A percentile compares a stretch with the other conserved stretches of the same genome.
phyloP scores from a whole-genome alignment of 306 rosid genomes.

The Acmispon strigosus region DNA sequence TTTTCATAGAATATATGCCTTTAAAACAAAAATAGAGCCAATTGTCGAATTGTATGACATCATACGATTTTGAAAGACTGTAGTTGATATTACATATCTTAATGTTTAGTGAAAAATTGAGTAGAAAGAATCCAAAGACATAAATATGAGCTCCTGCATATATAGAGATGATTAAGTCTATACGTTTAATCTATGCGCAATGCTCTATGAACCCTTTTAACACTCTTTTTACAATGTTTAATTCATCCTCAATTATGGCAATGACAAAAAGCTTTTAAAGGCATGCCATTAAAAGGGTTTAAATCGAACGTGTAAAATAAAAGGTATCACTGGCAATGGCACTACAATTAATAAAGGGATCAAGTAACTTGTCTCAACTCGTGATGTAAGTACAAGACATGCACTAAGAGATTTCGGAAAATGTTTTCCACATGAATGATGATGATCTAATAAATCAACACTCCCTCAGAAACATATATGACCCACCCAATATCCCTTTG shows the following conservation, averaged over 20 bases:
- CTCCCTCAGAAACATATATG: not conserved
- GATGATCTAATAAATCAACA: not conserved
- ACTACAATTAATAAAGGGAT: not conserved
- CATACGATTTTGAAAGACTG: not conserved
- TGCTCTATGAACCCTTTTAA: too few species aligned
- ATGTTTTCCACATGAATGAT: slow-evolving; percentile 23
- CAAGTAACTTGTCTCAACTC: not conserved
- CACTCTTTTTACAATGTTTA: too few species aligned
- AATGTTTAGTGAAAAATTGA: too few species aligned
- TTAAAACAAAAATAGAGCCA: too few species aligned
- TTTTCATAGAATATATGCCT: not conserved
- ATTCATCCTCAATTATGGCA: too few species aligned
- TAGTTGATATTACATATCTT: not conserved
- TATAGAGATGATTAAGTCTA: too few species aligned
- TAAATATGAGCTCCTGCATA: too few species aligned
- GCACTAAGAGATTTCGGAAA: slow-evolving; percentile 26
- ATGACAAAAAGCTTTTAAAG: not conserved
- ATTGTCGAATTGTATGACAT: not conserved
- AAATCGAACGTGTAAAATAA: slow-evolving; percentile 19
- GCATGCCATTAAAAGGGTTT: slow-evolving; percentile 30
- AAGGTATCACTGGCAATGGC: not conserved
- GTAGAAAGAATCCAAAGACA: too few species aligned
- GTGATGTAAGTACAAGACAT: slow-evolving; percentile 26
- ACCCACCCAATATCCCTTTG: not conserved
- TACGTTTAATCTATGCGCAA: too few species aligned